Percentiles rank a stretch among this genome's conserved stretches.
These are phyloP conservation scores for Pleochaeta shiraiana DNA, from an alignment of 2,329 filamentous ascomycete genomes.

Conservation along the genomic window DNA sequence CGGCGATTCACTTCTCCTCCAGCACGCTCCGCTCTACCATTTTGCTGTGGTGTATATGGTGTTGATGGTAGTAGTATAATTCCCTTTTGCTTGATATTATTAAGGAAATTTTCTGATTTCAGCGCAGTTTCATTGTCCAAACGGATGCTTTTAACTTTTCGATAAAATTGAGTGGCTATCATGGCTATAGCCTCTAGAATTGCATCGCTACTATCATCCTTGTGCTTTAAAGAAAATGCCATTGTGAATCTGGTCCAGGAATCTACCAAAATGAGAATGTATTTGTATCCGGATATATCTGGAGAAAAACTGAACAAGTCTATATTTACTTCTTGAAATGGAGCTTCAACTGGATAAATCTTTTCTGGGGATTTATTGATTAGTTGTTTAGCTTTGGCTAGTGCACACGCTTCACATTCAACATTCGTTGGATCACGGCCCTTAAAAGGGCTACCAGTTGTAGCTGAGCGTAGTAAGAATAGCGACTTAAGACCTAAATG, in stretches of 20 bases:
- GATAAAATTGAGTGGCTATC: background rate
- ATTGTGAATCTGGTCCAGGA: too few species aligned
- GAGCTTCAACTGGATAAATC: background rate
- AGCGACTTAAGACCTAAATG: background rate
- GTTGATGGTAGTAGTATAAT: background rate
- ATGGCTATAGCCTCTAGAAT: background rate
- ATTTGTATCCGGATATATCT: background rate
- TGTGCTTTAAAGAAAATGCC: too few species aligned
- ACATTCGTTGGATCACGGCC: background rate
- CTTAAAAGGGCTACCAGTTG: background rate
- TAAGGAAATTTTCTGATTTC: background rate
- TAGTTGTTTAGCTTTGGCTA: background rate
- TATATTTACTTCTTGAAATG: background rate
- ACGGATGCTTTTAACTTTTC: background rate
- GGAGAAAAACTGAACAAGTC: background rate
- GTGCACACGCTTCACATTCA: background rate
- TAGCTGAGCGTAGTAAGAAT: background rate
- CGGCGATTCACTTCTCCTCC: background rate
- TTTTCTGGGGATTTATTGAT: background rate
- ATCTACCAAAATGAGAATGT: background rate
- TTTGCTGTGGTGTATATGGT: background rate
- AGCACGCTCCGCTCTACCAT: background rate
- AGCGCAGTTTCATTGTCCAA: background rate
- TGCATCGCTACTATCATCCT: too few species aligned
- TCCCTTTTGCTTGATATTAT: background rate